These are phyloP conservation scores for Balakata baccata DNA, from an alignment of 345 rosid species.

Conservation along the genomic window DNA sequence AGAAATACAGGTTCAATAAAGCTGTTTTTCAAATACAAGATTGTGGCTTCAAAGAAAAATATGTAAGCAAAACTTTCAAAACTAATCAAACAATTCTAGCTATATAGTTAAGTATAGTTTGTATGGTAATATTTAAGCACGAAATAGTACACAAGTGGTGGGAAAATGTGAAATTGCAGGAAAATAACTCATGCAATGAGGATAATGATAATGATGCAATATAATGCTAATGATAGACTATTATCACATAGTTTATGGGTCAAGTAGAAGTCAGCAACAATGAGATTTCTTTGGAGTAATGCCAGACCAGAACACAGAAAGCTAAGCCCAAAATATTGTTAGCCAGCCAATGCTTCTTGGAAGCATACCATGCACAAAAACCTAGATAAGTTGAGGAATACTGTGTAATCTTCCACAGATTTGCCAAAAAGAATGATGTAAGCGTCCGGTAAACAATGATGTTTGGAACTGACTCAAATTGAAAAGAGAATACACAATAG, in stretches of 20 bases:
- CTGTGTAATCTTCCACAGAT: no score
- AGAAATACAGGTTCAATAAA: background rate
- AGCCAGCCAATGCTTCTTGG: conserved; percentile 96
- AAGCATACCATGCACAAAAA: conserved; percentile 98
- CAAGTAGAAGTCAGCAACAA: background rate
- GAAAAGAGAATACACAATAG: background rate
- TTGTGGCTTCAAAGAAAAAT: background rate
- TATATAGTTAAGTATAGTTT: background rate
- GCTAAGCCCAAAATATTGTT: conserved; percentile 91
- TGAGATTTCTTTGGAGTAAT: conserved; percentile 1
- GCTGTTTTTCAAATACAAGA: background rate
- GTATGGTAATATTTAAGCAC: background rate
- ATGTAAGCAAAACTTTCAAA: background rate
- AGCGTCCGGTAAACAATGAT: background rate
- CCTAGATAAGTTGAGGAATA: no score
- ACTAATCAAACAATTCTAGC: background rate
- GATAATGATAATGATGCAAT: background rate
- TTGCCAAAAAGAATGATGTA: background rate
- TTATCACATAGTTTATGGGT: no score
- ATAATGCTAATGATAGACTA: background rate
- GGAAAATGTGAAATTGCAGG: background rate
- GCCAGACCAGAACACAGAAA: conserved; percentile 95
- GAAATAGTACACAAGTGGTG: background rate
- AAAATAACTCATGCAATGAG: background rate
- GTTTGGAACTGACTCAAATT: background rate